These are phyloP conservation scores for Hypholoma sublateritium DNA, from an alignment of 768 basidiomycete genomes.

Conservation along the genomic window DNA sequence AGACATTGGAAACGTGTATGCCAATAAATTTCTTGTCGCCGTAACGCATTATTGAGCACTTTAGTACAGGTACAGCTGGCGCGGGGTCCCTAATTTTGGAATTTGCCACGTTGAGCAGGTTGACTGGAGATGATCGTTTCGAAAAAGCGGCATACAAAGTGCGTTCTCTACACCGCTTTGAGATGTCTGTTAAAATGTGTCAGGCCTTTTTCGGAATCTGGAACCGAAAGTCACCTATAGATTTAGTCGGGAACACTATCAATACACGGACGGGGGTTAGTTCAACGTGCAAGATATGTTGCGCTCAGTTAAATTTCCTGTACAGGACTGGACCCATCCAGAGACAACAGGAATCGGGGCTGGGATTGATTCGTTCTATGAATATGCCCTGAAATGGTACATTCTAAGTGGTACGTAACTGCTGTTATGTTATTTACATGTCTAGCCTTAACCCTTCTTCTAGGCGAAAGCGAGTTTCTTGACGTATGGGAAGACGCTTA, in stretches of 20 bases:
- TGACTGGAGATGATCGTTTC: constrained; percentile 88
- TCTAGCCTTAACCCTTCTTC: neutral
- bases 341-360: constrained; percentile 86
- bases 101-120: constrained; percentile 88
- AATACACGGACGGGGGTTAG: constrained; percentile 80
- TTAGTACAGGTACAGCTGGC: constrained; percentile 74
- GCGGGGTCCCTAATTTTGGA: constrained; percentile 93
- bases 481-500: constrained; percentile 87
- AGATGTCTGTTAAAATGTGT: neutral
- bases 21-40: constrained; percentile 11
- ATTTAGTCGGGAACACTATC: constrained; percentile 87
- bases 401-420: constrained; percentile 64
- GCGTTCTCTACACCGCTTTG: neutral
- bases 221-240: constrained; percentile 85
- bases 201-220: constrained; percentile 89
- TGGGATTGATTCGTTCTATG: constrained; percentile 94
- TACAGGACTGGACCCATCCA: constrained; percentile 72
- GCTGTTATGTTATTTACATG: constrained; percentile 13
- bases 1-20: constrained; percentile 85
- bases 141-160: constrained; percentile 83
- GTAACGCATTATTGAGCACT: neutral
- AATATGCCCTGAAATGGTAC: constrained; percentile 93
- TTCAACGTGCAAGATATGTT: neutral
- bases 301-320: neutral
- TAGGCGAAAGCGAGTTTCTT: constrained; percentile 76